phyloP scores from a whole-genome alignment of 129 eudicot genomes.

The Artemisia argyi region DNA sequence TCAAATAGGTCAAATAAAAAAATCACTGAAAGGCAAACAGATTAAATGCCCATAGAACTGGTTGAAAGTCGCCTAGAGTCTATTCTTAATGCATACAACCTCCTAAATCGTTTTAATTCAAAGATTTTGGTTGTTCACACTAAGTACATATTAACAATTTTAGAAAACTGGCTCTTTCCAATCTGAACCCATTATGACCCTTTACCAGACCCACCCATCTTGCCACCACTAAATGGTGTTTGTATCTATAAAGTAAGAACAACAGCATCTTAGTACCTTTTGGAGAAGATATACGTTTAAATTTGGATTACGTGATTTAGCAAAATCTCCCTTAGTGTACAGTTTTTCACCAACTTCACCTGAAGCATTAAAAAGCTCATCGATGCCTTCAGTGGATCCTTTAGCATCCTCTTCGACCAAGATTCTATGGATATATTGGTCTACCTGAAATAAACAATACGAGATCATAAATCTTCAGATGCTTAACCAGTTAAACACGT shows the following conservation, averaged over 20 bases:
- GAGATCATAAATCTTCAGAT: too few relatives aligned
- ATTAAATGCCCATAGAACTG: neutral
- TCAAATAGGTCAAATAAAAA: neutral
- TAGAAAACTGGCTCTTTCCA: too few relatives aligned
- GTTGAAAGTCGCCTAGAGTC: neutral
- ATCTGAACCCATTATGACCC: too few relatives aligned
- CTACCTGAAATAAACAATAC: slow-evolving; percentile 58
- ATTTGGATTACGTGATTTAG: slow-evolving; percentile 57
- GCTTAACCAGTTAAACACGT: neutral
- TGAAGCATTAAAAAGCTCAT: slow-evolving; percentile 64
- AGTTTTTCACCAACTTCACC: slow-evolving; percentile 66
- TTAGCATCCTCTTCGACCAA: slow-evolving; percentile 90
- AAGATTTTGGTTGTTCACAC: neutral
- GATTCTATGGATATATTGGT: slow-evolving; percentile 88
- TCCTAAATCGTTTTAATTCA: neutral
- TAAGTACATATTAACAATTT: too few relatives aligned
- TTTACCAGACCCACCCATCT: too few relatives aligned
- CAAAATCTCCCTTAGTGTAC: slow-evolving; percentile 88
- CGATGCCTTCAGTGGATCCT: slow-evolving; percentile 37
- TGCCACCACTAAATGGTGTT: too few relatives aligned
- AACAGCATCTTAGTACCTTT: slow-evolving; percentile 54
- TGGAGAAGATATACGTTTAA: slow-evolving; percentile 77
- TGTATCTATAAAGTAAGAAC: slow-evolving; percentile 5
- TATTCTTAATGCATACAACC: neutral
- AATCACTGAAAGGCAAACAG: neutral